phyloP scores from a whole-genome alignment of 2,329 filamentous ascomycete genomes.

The Aureobasidium subglaciale region DNA sequence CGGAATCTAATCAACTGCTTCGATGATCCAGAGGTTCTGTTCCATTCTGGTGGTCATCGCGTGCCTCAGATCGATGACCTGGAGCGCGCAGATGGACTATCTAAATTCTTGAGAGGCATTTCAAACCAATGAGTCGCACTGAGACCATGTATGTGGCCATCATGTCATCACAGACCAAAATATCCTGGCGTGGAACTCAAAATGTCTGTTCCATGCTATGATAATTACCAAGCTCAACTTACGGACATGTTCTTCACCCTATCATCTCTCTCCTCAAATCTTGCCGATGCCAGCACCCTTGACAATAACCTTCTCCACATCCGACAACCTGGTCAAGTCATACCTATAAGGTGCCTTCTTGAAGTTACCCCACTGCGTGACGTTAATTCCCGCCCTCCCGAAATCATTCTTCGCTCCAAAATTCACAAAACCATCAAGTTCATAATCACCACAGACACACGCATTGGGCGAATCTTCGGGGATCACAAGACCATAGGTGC shows the following conservation, averaged over 20 bases:
- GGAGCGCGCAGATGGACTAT: too few relatives aligned
- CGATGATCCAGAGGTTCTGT: neutral
- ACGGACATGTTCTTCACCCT: too few relatives aligned
- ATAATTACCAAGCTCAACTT: too few relatives aligned
- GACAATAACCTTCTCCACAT: conserved; percentile 38
- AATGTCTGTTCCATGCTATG: too few relatives aligned
- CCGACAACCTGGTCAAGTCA: conserved; percentile 39
- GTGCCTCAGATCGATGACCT: neutral
- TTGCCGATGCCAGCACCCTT: conserved; percentile 43
- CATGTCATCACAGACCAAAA: too few relatives aligned
- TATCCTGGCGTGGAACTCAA: too few relatives aligned
- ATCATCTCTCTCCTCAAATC: too few relatives aligned
- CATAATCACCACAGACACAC: conserved; percentile 45
- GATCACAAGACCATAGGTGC: conserved; percentile 50
- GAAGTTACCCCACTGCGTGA: conserved; percentile 46
- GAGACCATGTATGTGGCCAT: too few relatives aligned
- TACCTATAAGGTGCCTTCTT: conserved; percentile 44
- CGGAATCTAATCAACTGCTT: neutral
- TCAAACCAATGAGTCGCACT: too few relatives aligned
- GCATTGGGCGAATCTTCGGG: conserved; percentile 50
- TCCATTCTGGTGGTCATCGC: neutral
- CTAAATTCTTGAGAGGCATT: too few relatives aligned
- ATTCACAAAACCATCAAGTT: conserved; percentile 50
- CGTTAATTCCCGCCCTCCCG: conserved; percentile 43
- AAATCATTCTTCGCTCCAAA: conserved; percentile 48